Percentiles rank a stretch among this genome's conserved stretches.
These are phyloP conservation scores for Taiozyma onychis DNA, from an alignment of 1,139 yeast genomes.

Conservation along the genomic window DNA sequence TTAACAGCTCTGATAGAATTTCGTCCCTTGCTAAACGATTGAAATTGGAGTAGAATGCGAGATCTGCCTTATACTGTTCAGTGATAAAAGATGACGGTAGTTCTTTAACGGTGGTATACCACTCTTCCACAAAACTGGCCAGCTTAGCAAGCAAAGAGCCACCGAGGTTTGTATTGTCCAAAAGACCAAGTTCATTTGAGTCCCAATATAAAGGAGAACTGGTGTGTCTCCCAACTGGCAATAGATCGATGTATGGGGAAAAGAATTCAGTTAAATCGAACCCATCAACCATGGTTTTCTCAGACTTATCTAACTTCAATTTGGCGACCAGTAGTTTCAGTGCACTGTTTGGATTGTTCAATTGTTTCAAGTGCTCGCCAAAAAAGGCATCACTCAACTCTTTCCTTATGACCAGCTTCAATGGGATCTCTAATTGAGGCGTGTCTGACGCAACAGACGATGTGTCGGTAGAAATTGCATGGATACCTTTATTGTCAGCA, in stretches of 20 bases:
- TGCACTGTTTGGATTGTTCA: conserved; percentile 34
- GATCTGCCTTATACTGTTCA: conserved; percentile 5
- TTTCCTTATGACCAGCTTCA: conserved; percentile 34
- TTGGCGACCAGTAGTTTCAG: conserved; percentile 45
- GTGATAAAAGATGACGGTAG: conserved; percentile 7
- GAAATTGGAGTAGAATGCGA: conserved; percentile 5
- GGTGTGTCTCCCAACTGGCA: conserved; percentile 46
- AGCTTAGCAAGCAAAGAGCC: conserved; percentile 31
- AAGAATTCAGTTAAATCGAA: conserved; percentile 13
- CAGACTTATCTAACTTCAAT: conserved; percentile 27
- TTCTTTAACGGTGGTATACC: conserved; percentile 18
- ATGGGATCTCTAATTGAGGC: conserved; percentile 35
- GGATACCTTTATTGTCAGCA: conserved; percentile 31
- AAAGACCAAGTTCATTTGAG: conserved; percentile 38
- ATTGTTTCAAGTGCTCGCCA: conserved; percentile 21
- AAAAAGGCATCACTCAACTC: conserved; percentile 39
- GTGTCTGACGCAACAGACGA: conserved; percentile 7
- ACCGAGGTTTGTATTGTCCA: conserved; percentile 58
- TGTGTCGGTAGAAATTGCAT: conserved; percentile 30
- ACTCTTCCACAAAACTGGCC: conserved; percentile 26
- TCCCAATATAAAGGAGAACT: conserved; percentile 63
- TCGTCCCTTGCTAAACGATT: conserved; percentile 1
- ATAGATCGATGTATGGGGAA: conserved; percentile 46
- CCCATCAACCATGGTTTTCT: conserved; percentile 23
- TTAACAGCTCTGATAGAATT: conserved; percentile 2